A percentile compares a stretch with the other conserved stretches of the same genome.
phyloP scores from a whole-genome alignment of 23 red algal genomes.

The Chondrus crispus region DNA sequence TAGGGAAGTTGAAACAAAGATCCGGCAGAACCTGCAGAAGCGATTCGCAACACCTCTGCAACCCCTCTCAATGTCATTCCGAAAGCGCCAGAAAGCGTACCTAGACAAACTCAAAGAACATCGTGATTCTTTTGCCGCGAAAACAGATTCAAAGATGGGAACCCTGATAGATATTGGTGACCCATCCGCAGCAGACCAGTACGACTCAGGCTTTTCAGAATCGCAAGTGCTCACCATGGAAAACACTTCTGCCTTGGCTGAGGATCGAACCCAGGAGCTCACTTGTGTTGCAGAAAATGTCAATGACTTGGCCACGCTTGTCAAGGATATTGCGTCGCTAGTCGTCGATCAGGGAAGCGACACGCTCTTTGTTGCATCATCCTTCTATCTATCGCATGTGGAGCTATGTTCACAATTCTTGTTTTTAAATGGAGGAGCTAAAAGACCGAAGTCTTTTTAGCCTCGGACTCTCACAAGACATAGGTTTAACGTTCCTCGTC shows the following conservation, averaged over 20 bases:
- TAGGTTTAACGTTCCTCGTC: background rate
- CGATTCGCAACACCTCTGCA: constrained; percentile 77
- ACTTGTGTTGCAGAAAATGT: constrained; percentile 60
- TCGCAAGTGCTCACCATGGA: constrained; percentile 47
- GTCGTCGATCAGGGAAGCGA: constrained; percentile 92
- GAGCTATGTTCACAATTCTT: constrained; percentile 67
- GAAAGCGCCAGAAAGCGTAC: constrained; percentile 76
- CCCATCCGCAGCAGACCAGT: background rate
- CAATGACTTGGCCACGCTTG: constrained; percentile 80
- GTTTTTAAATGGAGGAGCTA: constrained; percentile 69
- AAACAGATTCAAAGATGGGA: background rate
- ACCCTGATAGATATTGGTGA: background rate
- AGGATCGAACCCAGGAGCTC: constrained; percentile 61
- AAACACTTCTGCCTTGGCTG: constrained; percentile 23
- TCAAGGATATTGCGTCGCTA: constrained; percentile 77
- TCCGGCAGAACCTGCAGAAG: constrained; percentile 75
- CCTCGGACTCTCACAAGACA: too few relatives aligned
- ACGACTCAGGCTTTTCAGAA: constrained; percentile 50
- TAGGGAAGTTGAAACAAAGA: constrained; percentile 41
- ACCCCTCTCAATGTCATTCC: constrained; percentile 60
- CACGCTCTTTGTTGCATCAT: constrained; percentile 62
- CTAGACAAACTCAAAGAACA: constrained; percentile 69
- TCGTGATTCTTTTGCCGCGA: constrained; percentile 17
- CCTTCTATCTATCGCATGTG: constrained; percentile 68
- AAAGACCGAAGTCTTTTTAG: too few relatives aligned